A percentile compares a stretch with the other conserved stretches of the same genome.
phyloP scores from a whole-genome alignment of 768 basidiomycete species.

The Bullera alba region DNA sequence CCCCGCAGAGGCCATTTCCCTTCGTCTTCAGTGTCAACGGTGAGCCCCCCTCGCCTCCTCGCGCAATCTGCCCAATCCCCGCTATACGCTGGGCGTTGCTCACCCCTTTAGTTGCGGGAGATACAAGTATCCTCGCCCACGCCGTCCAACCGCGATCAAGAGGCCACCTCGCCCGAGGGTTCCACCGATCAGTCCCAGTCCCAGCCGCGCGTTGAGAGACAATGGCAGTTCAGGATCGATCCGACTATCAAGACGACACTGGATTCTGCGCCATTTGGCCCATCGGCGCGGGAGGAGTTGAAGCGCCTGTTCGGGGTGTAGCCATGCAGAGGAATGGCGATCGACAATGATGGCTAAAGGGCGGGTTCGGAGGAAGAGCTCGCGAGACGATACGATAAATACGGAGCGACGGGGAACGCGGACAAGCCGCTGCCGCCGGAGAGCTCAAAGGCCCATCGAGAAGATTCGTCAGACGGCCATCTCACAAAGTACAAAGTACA shows the following conservation, averaged over 20 bases:
- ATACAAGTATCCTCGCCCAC: background rate
- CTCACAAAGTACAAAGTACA: too few relatives aligned
- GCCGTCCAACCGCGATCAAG: background rate
- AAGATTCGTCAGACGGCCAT: too few relatives aligned
- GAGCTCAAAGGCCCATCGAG: too few relatives aligned
- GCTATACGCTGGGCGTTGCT: background rate
- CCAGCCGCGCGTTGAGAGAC: background rate
- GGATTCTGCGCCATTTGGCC: conserved; percentile 7
- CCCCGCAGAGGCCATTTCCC: background rate
- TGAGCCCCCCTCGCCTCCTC: background rate
- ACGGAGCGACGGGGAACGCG: too few relatives aligned
- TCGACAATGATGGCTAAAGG: too few relatives aligned
- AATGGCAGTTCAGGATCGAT: conserved; percentile 8
- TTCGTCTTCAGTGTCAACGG: background rate
- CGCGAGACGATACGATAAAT: too few relatives aligned
- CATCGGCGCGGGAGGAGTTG: conserved; percentile 7
- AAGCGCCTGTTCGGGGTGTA: conserved; percentile 7
- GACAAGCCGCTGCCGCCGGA: too few relatives aligned
- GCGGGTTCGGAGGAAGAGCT: too few relatives aligned
- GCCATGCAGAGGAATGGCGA: too few relatives aligned
- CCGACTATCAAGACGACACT: conserved; percentile 14
- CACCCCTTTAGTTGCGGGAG: background rate
- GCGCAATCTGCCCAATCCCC: background rate
- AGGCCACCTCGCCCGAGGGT: background rate
- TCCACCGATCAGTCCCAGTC: background rate